phyloP scores from a whole-genome alignment of 495 filamentous ascomycete species.

The Parmelia sp. region DNA sequence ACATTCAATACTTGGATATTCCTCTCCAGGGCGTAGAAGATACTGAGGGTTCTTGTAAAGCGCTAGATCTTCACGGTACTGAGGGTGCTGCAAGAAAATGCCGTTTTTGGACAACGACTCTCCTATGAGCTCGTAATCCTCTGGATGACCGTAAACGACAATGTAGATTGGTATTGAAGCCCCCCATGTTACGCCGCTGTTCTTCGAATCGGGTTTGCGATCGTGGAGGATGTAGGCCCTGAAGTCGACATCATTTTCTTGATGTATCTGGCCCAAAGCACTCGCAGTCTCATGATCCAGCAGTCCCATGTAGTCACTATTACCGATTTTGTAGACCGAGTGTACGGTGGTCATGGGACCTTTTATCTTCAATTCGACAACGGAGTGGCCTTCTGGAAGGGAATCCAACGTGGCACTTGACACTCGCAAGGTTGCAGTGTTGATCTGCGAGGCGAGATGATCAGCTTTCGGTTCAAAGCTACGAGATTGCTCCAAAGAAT shows the following conservation, averaged over 20 bases:
- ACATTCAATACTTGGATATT: not conserved
- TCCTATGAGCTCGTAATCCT: slow-evolving; percentile 4
- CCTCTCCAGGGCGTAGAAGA: slow-evolving; percentile 1
- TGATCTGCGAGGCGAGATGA: not conserved
- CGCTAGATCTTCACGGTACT: not conserved
- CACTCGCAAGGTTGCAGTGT: slow-evolving; percentile 7
- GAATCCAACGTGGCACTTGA: slow-evolving; percentile 1
- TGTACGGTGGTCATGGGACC: slow-evolving; percentile 9
- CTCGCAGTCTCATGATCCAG: slow-evolving; percentile 10
- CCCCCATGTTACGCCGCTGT: not conserved
- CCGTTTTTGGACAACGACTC: not conserved
- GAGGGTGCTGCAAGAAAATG: slow-evolving; percentile 12
- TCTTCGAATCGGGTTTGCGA: not conserved
- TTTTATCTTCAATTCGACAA: slow-evolving; percentile 1
- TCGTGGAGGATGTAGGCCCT: not conserved
- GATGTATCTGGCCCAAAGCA: not conserved
- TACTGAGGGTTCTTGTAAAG: slow-evolving; percentile 10
- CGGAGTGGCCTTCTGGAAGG: not conserved
- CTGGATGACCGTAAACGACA: slow-evolving; percentile 3
- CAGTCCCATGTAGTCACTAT: slow-evolving; percentile 1
- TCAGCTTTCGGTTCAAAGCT: not conserved
- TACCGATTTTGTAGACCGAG: not conserved
- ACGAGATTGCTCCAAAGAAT: not conserved
- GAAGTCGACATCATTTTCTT: not conserved
- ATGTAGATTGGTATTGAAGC: slow-evolving; percentile 6